phyloP scores from a whole-genome alignment of 1,284 basidiomycete species.

The Macrocystidia cucumis region DNA sequence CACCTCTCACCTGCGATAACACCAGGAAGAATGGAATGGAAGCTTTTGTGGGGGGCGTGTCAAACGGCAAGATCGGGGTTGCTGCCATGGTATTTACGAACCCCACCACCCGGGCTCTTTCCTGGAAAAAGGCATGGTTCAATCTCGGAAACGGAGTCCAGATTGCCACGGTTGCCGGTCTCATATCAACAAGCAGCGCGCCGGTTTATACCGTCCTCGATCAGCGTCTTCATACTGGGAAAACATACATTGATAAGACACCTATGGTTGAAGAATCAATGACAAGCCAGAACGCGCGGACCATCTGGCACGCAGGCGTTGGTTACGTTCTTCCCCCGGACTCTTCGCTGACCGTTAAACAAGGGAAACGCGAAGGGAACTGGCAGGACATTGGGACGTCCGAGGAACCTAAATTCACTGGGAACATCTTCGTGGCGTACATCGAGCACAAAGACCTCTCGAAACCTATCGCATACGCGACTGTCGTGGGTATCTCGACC shows the following conservation, averaged over 20 bases:
- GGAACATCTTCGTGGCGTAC: slow-evolving; percentile 54
- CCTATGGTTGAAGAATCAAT: slow-evolving; percentile 24
- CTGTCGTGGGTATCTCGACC: slow-evolving; percentile 38
- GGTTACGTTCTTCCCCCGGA: slow-evolving; percentile 37
- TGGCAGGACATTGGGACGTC: slow-evolving; percentile 58
- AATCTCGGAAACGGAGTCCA: slow-evolving; percentile 55
- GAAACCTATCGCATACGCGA: slow-evolving; percentile 37
- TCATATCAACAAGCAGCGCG: slow-evolving; percentile 30
- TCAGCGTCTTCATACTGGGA: slow-evolving; percentile 38
- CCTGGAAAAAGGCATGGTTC: slow-evolving; percentile 63
- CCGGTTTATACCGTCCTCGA: slow-evolving; percentile 58
- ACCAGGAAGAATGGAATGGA: slow-evolving; percentile 34
- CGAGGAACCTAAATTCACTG: slow-evolving; percentile 32
- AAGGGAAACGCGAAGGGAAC: slow-evolving; percentile 38
- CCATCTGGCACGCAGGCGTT: slow-evolving; percentile 48
- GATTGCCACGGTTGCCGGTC: slow-evolving; percentile 45
- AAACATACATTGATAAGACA: slow-evolving; percentile 34
- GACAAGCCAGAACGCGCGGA: slow-evolving; percentile 20
- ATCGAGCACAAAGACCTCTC: slow-evolving; percentile 29
- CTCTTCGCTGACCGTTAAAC: slow-evolving; percentile 31
- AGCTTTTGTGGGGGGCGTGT: slow-evolving; percentile 53
- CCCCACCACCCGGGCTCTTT: slow-evolving; percentile 40
- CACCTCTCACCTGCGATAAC: slow-evolving; percentile 33
- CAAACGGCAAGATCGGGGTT: slow-evolving; percentile 41
- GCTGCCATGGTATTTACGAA: slow-evolving; percentile 55